Evolutionary conservation across 768 basidiomycete species (phyloP).

Genomic region (Trametes meyenii): DNA sequence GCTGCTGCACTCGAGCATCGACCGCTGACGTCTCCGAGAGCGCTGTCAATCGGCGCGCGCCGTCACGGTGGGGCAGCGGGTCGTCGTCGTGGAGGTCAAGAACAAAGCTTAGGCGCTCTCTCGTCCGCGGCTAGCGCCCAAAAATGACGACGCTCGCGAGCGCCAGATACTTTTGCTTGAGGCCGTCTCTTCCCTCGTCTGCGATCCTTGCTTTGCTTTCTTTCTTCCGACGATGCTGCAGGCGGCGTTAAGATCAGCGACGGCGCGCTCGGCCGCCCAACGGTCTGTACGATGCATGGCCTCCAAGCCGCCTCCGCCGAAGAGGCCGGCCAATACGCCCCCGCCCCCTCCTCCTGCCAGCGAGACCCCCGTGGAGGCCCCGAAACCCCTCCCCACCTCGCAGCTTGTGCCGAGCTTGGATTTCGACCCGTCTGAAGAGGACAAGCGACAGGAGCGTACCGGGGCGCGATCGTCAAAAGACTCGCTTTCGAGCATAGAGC

Average conservation of each 20-base stretch:
- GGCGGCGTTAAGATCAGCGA: conserved; percentile 17
- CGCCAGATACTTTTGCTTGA: background rate
- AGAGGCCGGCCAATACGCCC: conserved; percentile 7
- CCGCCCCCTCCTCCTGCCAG: conserved; percentile 17
- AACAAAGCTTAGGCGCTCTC: background rate
- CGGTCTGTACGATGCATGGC: conserved; percentile 25
- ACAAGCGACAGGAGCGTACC: conserved; percentile 53
- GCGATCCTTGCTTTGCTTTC: background rate
- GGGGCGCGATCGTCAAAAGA: conserved; percentile 81
- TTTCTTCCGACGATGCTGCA: conserved; percentile 16
- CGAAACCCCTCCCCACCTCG: conserved; percentile 8
- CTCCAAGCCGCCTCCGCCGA: conserved; percentile 22
- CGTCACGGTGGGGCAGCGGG: background rate
- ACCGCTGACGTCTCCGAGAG: conserved; percentile 1
- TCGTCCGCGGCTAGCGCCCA: background rate
- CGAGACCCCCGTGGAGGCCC: conserved; percentile 9
- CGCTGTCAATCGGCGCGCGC: background rate
- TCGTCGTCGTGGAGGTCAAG: background rate
- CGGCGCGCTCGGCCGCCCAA: conserved; percentile 13
- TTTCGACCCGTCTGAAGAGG: conserved; percentile 41
- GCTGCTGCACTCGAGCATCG: no score
- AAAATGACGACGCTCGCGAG: conserved; percentile 7
- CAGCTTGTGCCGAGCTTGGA: conserved; percentile 25
- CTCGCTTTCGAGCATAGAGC: conserved; percentile 78
- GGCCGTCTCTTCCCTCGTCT: background rate